Percentiles rank a stretch among this genome's conserved stretches.
Conservation (phyloP, 192 early-diverging fungal genomes). For the Coemansia sp. region DNA sequence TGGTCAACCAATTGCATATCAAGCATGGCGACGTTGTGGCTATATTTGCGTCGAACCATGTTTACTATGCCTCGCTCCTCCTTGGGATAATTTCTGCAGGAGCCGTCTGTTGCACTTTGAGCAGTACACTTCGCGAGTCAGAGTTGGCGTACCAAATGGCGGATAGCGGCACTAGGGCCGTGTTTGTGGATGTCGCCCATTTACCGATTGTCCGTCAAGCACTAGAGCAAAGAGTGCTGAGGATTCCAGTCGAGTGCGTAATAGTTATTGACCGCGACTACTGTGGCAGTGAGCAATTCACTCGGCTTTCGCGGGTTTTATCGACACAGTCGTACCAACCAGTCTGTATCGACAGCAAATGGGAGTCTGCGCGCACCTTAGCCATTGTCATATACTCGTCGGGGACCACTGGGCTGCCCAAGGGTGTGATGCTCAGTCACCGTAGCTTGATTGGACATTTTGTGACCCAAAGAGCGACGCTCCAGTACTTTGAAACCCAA, state of each 20-base stretch:
- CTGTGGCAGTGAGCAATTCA: constrained; percentile 54
- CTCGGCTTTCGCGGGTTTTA: constrained; percentile 19
- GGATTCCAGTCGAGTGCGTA: constrained; percentile 14
- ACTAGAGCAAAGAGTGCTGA: constrained; percentile 7
- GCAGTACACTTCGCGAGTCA: constrained; percentile 58
- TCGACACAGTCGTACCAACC: constrained; percentile 16
- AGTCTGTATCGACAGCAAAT: constrained; percentile 27
- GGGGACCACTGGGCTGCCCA: constrained; percentile 63
- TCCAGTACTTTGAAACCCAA: not conserved
- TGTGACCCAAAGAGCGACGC: not conserved
- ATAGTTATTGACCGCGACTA: constrained; percentile 59
- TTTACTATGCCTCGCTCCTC: constrained; percentile 34
- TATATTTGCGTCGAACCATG: constrained; percentile 37
- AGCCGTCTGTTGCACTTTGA: constrained; percentile 38
- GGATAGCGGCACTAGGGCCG: constrained; percentile 59
- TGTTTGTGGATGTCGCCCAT: constrained; percentile 64
- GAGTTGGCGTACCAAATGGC: constrained; percentile 76
- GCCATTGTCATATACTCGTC: constrained; percentile 41
- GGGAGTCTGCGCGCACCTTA: constrained; percentile 14
- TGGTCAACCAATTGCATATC: constrained; percentile 21
- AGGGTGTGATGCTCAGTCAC: constrained; percentile 85
- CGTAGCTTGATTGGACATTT: constrained; percentile 75
- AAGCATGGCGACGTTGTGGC: constrained; percentile 28
- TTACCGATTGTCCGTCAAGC: constrained; percentile 28
- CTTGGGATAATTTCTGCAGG: constrained; percentile 38